Conservation (phyloP, 2,329 filamentous ascomycete species). For the Exophiala alcalophila region DNA sequence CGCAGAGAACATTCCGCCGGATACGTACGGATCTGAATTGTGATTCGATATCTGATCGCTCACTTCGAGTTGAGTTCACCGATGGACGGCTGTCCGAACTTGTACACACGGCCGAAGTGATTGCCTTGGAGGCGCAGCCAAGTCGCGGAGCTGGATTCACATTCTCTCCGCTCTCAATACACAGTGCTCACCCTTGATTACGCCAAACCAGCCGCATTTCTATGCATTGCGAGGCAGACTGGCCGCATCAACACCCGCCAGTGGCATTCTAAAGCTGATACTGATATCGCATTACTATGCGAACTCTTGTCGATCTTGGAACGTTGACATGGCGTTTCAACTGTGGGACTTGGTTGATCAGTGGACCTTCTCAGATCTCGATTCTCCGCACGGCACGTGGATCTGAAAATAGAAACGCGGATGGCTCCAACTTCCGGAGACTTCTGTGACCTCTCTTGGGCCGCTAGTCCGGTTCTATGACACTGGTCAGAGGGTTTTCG, state of each 20-base stretch:
- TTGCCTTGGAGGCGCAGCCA: constrained; percentile 4
- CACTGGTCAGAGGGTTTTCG: no score
- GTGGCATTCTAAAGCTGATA: background rate
- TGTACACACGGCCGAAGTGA: constrained; percentile 4
- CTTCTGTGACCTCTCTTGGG: no score
- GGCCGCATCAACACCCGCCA: background rate
- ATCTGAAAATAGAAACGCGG: constrained; percentile 8
- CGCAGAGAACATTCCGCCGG: no score
- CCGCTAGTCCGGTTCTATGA: no score
- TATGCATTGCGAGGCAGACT: constrained; percentile 16
- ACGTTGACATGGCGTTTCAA: background rate
- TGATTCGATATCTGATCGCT: constrained; percentile 2
- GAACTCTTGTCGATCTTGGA: background rate
- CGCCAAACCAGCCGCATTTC: constrained; percentile 9
- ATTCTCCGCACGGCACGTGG: background rate
- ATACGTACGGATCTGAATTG: no score
- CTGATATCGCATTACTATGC: background rate
- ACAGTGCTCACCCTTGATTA: no score
- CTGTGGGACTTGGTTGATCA: background rate
- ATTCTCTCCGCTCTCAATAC: constrained; percentile 12
- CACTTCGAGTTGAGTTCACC: constrained; percentile 7
- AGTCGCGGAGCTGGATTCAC: constrained; percentile 17
- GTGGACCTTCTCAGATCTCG: background rate
- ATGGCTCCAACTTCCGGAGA: background rate
- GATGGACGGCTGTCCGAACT: constrained; percentile 1